Evolutionary conservation across 768 basidiomycete species (phyloP), one percentile per base, ranked within the genome.

Genomic region (Boletellus ananas): DNA sequence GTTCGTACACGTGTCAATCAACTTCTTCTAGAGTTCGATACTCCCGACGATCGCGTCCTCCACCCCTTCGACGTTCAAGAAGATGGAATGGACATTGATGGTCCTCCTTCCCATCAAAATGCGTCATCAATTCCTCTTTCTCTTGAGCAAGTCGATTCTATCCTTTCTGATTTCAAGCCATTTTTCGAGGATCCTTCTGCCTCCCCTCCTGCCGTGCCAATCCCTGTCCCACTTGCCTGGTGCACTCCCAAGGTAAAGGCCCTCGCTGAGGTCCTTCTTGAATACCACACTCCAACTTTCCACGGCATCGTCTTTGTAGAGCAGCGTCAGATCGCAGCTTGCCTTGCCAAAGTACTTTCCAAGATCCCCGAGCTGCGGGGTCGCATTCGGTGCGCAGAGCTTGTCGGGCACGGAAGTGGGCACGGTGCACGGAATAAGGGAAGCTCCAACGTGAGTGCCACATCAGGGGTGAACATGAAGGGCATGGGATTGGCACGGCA

Each of bases 281-380:
- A 72, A 31, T 75, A 83, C 59, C 68, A 78, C 43, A 76, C 76
- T 12, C 58, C 65, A 2, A 66, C 75, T 13, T 90, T 93, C 60
- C 90, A 92, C 58, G 81, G 81, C 17, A 94, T 94, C 54, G 75
- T 94, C 38, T 95, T 95, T 63, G 90, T 91, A 16, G 83, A 91
- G 52, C 90, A 91, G 61, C 79, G 92, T 10, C 89, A 92, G 56
- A 76, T 87, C 14, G 92, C 91, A 2, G 71, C 78, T 16, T 81
- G 81, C 40, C 74, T 95, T 13, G 78, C 86, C 2, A 79, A 72
- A 58, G 64, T 92, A 27, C 71, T 95, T 4, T 74, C 79, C 1
- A 75, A 72, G 29, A 73, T 90, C 3, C 77, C 84, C 0, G 75
- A 77, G 36, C 67, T 91, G 12, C 70, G 72, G 50, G 78, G 73